phyloP scores from a whole-genome alignment of 805 yeast genomes.

The Candida nanaspora region DNA sequence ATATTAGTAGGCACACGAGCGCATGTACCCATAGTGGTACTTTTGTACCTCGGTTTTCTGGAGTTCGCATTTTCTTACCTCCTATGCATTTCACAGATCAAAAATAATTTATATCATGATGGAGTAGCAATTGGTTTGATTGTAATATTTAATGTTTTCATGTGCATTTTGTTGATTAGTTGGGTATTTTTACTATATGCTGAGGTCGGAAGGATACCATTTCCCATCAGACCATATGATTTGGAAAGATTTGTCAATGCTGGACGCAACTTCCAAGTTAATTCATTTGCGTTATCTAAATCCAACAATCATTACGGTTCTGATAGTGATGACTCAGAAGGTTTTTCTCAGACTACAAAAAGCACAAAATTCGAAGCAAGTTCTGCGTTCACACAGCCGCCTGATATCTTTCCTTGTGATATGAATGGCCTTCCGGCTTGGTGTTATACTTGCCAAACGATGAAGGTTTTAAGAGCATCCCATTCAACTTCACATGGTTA shows the following conservation, averaged over 20 bases:
- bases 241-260: conserved; percentile 16
- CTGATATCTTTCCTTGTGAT: conserved; percentile 61
- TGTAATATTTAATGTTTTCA: conserved; percentile 21
- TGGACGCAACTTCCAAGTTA: conserved; percentile 4
- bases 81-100: conserved; percentile 17
- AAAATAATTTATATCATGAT: conserved; percentile 37
- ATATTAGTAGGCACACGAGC: background rate
- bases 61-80: conserved; percentile 23
- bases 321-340: background rate
- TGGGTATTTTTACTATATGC: conserved; percentile 38
- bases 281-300: background rate
- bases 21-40: conserved; percentile 2
- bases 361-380: background rate
- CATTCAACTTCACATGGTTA: conserved; percentile 50
- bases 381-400: conserved; percentile 31
- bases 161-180: conserved; percentile 18
- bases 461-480: conserved; percentile 63
- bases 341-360: too few species aligned
- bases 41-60: conserved; percentile 16
- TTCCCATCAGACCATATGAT: conserved; percentile 29
- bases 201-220: conserved; percentile 55
- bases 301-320: too few species aligned
- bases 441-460: conserved; percentile 60
- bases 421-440: conserved; percentile 67
- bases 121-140: conserved; percentile 26